These are phyloP conservation scores for Kondoa malvinella DNA, from an alignment of 768 basidiomycete genomes.

Conservation along the genomic window DNA sequence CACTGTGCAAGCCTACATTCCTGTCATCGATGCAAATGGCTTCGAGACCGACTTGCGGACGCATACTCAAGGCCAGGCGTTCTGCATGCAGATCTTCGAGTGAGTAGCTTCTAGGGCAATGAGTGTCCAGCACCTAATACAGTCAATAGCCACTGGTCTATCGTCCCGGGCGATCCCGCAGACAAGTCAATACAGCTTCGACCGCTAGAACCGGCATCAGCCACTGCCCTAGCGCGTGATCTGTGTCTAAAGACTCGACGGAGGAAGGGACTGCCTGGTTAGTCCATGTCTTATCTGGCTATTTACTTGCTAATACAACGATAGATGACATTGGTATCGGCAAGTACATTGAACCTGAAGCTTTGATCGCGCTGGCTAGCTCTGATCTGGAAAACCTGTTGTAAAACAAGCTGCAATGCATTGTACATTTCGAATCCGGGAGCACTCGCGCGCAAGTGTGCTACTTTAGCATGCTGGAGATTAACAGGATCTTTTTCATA, in stretches of 20 bases:
- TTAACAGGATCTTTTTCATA: too few relatives aligned
- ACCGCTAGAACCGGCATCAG: conserved; percentile 90
- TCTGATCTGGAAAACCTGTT: background rate
- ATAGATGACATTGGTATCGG: conserved; percentile 18
- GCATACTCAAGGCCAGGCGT: conserved; percentile 97
- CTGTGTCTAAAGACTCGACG: conserved; percentile 89
- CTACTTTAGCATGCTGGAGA: too few relatives aligned
- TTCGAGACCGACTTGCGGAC: conserved; percentile 97
- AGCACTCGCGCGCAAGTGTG: too few relatives aligned
- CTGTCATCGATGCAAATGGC: conserved; percentile 94
- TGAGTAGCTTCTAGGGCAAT: background rate
- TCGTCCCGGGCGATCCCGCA: conserved; percentile 89
- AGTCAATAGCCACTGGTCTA: conserved; percentile 58
- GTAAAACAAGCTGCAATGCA: too few relatives aligned
- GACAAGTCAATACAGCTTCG: conserved; percentile 92
- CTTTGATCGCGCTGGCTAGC: background rate
- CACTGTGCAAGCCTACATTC: conserved; percentile 94
- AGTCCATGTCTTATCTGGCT: background rate
- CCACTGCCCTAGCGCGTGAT: conserved; percentile 84
- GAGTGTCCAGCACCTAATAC: too few relatives aligned
- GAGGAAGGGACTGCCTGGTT: conserved; percentile 50
- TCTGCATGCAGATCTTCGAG: conserved; percentile 90
- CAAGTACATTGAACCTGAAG: conserved; percentile 16
- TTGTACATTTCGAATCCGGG: too few relatives aligned
- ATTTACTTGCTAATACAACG: background rate